These are phyloP conservation scores for Saturnispora serradocipensis DNA, from an alignment of 805 yeast genomes.

Conservation along the genomic window DNA sequence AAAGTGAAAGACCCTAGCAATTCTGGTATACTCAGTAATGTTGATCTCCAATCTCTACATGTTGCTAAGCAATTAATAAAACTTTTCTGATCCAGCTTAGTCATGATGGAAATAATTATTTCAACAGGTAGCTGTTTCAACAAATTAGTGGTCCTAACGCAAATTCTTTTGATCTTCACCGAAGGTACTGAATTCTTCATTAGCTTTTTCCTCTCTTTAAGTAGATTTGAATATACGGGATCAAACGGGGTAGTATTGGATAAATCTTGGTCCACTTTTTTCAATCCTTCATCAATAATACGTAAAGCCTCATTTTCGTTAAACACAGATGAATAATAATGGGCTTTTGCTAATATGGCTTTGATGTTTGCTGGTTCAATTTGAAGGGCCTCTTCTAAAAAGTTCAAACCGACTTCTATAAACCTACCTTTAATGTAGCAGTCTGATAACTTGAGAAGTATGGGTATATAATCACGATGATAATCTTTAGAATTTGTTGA, in stretches of 20 bases:
- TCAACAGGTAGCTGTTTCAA: slow-evolving; percentile 9
- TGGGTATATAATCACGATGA: slow-evolving; percentile 2
- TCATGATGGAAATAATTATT: slow-evolving; percentile 7
- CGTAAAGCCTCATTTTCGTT: slow-evolving; percentile 10
- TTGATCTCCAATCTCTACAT: slow-evolving; percentile 12
- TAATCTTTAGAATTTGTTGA: not conserved
- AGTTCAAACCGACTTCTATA: not conserved
- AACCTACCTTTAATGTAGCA: not conserved
- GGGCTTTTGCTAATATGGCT: slow-evolving; percentile 2
- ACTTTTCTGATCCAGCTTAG: slow-evolving; percentile 1
- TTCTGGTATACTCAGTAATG: slow-evolving; percentile 8
- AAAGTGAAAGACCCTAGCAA: slow-evolving; percentile 7
- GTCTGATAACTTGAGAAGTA: slow-evolving; percentile 5
- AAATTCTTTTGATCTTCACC: slow-evolving; percentile 1
- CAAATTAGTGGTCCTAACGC: slow-evolving; percentile 3
- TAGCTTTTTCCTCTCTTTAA: not conserved
- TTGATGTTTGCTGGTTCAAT: slow-evolving; percentile 8
- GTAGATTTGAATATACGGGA: not conserved
- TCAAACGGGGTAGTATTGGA: not conserved
- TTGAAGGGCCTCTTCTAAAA: not conserved
- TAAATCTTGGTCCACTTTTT: not conserved
- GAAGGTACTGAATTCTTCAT: not conserved
- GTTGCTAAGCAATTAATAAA: slow-evolving; percentile 7
- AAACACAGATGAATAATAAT: slow-evolving; percentile 1
- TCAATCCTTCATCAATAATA: not conserved